These are phyloP conservation scores for Aspergillus kassunensis DNA, from an alignment of 495 filamentous ascomycete genomes.

Conservation along the genomic window DNA sequence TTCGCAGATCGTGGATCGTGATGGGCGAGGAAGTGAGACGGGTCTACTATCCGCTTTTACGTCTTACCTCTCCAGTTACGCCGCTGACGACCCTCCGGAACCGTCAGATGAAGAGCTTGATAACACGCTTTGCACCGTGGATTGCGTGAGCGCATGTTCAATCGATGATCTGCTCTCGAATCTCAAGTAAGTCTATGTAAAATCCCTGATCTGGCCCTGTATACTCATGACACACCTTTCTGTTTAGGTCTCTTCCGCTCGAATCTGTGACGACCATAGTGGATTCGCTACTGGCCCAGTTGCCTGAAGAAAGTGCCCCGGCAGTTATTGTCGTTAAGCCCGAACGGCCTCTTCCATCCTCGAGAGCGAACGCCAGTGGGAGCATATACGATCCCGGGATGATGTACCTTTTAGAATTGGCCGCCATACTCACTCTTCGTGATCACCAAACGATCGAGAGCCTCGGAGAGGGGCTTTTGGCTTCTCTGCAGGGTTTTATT, in stretches of 20 bases:
- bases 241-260: slow-evolving; percentile 61
- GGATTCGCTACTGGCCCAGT: slow-evolving; percentile 67
- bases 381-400: slow-evolving; percentile 81
- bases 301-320: slow-evolving; percentile 80
- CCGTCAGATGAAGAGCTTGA: slow-evolving; percentile 96
- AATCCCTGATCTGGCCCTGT: not conserved
- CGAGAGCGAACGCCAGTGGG: slow-evolving; percentile 47
- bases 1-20: slow-evolving; percentile 90
- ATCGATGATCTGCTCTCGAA: slow-evolving; percentile 81
- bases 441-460: slow-evolving; percentile 65
- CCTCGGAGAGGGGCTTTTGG: slow-evolving; percentile 73
- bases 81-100: slow-evolving; percentile 94
- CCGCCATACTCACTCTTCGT: slow-evolving; percentile 77
- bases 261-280: slow-evolving; percentile 64
- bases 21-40: slow-evolving; percentile 66
- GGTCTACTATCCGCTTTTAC: slow-evolving; percentile 91
- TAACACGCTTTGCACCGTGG: slow-evolving; percentile 88
- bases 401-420: slow-evolving; percentile 84
- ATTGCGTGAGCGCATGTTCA: slow-evolving; percentile 86
- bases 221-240: slow-evolving; percentile 10
- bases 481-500: slow-evolving; percentile 74
- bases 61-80: slow-evolving; percentile 96
- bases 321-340: slow-evolving; percentile 84
- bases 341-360: slow-evolving; percentile 57
- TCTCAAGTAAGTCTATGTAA: slow-evolving; percentile 60